These are phyloP conservation scores for Chaetomium globosum DNA, from an alignment of 2,329 filamentous ascomycete genomes.

Conservation along the genomic window DNA sequence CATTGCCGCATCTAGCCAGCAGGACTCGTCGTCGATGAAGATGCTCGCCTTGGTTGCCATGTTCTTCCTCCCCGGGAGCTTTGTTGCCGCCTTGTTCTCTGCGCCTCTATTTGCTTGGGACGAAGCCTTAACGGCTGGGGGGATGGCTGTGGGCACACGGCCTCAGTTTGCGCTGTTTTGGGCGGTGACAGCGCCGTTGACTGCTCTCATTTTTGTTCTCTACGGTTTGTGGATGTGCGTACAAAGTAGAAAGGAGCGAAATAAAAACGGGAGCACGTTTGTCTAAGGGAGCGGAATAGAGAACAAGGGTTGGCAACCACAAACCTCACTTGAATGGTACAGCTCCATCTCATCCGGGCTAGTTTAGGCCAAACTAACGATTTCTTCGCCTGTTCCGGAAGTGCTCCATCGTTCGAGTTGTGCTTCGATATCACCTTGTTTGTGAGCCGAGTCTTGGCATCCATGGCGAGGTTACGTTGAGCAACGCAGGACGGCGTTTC, in stretches of 20 bases:
- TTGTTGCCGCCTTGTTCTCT: constrained; percentile 45
- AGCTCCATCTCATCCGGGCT: not conserved
- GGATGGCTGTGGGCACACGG: not conserved
- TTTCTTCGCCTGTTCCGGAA: not conserved
- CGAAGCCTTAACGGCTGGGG: not conserved
- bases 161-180: not conserved
- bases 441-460: not conserved
- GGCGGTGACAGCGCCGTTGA: not conserved
- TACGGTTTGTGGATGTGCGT: not conserved
- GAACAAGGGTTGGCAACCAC: not conserved
- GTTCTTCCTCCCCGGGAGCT: constrained; percentile 49
- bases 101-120: not conserved
- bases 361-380: not conserved
- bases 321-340: not conserved
- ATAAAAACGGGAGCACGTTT: not conserved
- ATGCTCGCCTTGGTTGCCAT: constrained; percentile 49
- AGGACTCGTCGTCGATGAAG: constrained; percentile 50
- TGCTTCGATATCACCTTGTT: not conserved
- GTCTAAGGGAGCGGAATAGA: not conserved
- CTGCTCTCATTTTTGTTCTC: not conserved
- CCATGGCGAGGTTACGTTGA: no score
- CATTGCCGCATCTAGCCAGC: constrained; percentile 44
- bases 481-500: no score
- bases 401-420: not conserved
- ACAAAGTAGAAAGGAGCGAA: not conserved